Conservation (phyloP, 768 basidiomycete species). For the Cubamyces sp. region DNA sequence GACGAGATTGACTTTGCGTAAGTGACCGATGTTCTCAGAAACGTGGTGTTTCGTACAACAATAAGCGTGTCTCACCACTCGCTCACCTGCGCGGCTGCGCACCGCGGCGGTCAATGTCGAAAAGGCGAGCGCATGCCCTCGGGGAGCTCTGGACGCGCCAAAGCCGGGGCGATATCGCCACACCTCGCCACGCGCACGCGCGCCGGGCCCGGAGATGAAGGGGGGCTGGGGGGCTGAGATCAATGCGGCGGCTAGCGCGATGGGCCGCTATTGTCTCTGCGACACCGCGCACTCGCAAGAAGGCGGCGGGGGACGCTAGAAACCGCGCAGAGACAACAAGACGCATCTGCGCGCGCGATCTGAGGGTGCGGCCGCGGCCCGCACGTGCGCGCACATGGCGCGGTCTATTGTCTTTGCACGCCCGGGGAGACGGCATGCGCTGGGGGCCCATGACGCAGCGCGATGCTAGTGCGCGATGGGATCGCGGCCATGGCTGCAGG, state of each 20-base stretch:
- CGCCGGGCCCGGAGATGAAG: slow-evolving; percentile 1
- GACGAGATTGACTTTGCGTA: not conserved
- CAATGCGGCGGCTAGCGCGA: slow-evolving; percentile 1
- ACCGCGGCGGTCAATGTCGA: slow-evolving; percentile 5
- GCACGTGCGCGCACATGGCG: not conserved
- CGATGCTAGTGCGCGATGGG: not conserved
- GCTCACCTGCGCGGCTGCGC: not conserved
- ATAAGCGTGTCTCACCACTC: slow-evolving; percentile 3
- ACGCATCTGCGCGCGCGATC: slow-evolving; percentile 4
- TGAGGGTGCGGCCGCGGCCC: not conserved
- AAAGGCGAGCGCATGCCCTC: not conserved
- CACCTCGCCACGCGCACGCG: not conserved
- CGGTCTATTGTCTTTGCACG: slow-evolving; percentile 11
- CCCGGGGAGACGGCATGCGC: not conserved
- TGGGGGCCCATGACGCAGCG: not conserved
- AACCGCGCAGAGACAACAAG: not conserved
- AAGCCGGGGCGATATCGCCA: not conserved
- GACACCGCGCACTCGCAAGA: not conserved
- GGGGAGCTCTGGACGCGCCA: too few relatives aligned
- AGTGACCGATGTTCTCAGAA: not conserved
- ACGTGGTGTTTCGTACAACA: slow-evolving; percentile 7
- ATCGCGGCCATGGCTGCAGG: not conserved
- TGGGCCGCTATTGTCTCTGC: slow-evolving; percentile 9
- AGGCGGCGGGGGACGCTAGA: slow-evolving; percentile 6
- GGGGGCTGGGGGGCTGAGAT: slow-evolving; percentile 1